Percentiles rank a stretch among this genome's conserved stretches.
phyloP scores from a whole-genome alignment of 805 yeast species.

The Lipomyces lipofer region DNA sequence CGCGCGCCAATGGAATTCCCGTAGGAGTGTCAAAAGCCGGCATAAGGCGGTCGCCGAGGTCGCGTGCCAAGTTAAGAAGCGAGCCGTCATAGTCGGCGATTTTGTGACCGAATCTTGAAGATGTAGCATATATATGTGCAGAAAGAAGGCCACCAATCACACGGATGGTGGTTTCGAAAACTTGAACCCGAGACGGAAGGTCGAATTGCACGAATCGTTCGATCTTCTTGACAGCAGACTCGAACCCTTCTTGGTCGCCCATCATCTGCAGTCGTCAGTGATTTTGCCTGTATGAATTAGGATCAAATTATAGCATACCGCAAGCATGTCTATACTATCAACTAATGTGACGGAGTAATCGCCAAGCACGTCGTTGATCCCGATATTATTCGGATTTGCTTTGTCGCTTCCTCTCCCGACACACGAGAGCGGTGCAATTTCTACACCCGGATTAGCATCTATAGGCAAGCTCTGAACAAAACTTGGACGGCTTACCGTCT shows the following conservation, averaged over 20 bases:
- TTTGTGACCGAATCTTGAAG: constrained; percentile 47
- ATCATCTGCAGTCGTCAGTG: constrained; percentile 37
- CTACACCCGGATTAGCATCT: constrained; percentile 30
- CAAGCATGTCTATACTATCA: constrained; percentile 77
- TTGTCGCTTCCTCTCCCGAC: constrained; percentile 65
- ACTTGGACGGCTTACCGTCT: constrained; percentile 49
- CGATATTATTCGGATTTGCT: constrained; percentile 52
- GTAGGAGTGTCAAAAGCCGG: constrained; percentile 64
- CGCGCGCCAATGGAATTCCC: constrained; percentile 77
- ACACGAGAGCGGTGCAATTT: constrained; percentile 74
- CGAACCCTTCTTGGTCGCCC: constrained; percentile 61
- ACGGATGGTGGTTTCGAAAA: constrained; percentile 82
- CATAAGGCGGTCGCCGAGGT: constrained; percentile 68
- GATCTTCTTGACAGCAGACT: constrained; percentile 47
- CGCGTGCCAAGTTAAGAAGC: constrained; percentile 68
- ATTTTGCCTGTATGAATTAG: too few species aligned
- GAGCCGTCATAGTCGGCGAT: constrained; percentile 64
- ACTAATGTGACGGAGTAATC: constrained; percentile 75
- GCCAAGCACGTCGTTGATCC: constrained; percentile 81
- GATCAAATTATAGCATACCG: constrained; percentile 43
- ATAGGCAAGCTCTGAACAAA: too few species aligned
- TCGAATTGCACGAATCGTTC: constrained; percentile 50
- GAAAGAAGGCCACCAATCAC: constrained; percentile 79
- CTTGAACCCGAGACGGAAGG: constrained; percentile 73
- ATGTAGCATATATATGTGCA: constrained; percentile 69